Evolutionary conservation across 345 rosid genomes (phyloP), one percentile per base, ranked within the genome.

Genomic region (Melaleuca quinquenervia): DNA sequence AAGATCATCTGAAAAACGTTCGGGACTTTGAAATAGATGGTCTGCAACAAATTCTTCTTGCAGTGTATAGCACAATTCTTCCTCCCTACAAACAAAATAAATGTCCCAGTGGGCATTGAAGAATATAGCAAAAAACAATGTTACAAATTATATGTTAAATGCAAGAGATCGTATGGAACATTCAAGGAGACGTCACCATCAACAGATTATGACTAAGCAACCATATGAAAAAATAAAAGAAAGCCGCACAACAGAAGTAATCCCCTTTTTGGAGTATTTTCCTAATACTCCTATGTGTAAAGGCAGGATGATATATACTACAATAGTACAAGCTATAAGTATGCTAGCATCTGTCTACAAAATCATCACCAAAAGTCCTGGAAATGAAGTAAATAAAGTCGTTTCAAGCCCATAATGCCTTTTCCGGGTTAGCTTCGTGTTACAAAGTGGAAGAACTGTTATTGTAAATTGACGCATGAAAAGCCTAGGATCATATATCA

Each of bases 1-100:
- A 90, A 97, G 98, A 91, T 93, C 94, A 84, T 93, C 96, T 32
- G 92, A 89, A 85, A 93, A 91, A 89, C 90, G 90, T 88, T 93
- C 94, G 62, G 95, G 90, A 91, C 92, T 92, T 88, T 94, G 95
- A 92, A 94, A 97, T 58, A 97, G 90, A 88, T 94, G 96, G 84
- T 97, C 99, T 75, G 98, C 95, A 83, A 96, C 92, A 90, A 94
- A 94, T 64, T 94, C 95, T 87, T 96, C 99, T 86, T 94, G 99
- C 89, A 94, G 86, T 87, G 94, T 90, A 92, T 94, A 96, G 88
- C 90, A 94, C 75, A 83, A 86, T 55, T 91, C 89, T 87, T 92
- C 96, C 88, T 97, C 94, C 99, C 99, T 97, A 82, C 49, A 76
- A 91, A 86, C 50, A 86, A 89, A 82, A 85, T 82, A 64, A 32